Percentiles rank a stretch among this genome's conserved stretches.
Conservation (phyloP, 495 filamentous ascomycete species). For the Neurospora sp. region DNA sequence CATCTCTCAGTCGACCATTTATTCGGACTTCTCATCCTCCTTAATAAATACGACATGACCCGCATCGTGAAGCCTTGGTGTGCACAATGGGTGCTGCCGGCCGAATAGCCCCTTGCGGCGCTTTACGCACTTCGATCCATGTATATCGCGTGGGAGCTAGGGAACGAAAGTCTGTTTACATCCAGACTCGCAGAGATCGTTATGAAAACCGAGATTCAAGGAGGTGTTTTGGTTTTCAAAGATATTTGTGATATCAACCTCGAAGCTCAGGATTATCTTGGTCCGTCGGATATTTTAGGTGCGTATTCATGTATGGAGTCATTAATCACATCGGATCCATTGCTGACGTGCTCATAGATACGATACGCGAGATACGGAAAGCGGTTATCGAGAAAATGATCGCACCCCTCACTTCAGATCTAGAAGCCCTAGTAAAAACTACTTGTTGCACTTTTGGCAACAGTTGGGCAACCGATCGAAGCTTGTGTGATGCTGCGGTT, state of each 20-base stretch:
- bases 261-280: neutral
- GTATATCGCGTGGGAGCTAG: neutral
- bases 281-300: neutral
- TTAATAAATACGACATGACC: neutral
- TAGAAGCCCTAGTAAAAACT: neutral
- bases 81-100: neutral
- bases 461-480: neutral
- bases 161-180: neutral
- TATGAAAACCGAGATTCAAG: neutral
- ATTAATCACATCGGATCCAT: neutral
- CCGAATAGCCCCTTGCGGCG: neutral
- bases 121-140: accelerated
- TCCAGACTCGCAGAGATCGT: neutral
- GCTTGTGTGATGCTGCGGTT: neutral
- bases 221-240: neutral
- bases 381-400: neutral
- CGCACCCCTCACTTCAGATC: neutral
- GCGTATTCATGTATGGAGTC: neutral
- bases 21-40: neutral
- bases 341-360: neutral
- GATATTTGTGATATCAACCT: neutral
- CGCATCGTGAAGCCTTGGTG: neutral
- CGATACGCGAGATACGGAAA: neutral
- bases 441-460: neutral
- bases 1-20: neutral